Evolutionary conservation across 1,284 basidiomycete genomes (phyloP).

Genomic region (Marasmius tenuissimus): DNA sequence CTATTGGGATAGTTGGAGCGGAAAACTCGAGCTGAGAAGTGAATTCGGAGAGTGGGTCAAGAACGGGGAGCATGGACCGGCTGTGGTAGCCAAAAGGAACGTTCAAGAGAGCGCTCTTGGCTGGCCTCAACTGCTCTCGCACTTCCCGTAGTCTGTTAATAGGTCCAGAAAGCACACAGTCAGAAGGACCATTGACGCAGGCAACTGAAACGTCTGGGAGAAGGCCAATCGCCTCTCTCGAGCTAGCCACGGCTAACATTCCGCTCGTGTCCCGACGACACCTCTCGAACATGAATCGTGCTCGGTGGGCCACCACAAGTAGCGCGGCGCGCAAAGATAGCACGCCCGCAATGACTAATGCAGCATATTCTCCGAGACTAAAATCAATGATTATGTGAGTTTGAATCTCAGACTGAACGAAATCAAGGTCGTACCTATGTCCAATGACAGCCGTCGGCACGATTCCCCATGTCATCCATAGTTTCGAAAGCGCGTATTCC

Average conservation of each 20-base stretch:
- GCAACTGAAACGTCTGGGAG: constrained; percentile 45
- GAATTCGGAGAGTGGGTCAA: constrained; percentile 43
- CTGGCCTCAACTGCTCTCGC: constrained; percentile 27
- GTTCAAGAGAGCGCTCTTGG: constrained; percentile 42
- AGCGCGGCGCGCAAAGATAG: constrained; percentile 55
- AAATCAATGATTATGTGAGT: constrained; percentile 4
- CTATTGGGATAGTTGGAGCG: constrained; percentile 52
- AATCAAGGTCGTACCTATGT: constrained; percentile 51
- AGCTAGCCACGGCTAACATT: constrained; percentile 57
- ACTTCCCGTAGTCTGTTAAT: constrained; percentile 40
- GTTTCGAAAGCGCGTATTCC: constrained; percentile 54
- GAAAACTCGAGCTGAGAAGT: constrained; percentile 34
- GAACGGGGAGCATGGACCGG: constrained; percentile 54
- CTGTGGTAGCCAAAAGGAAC: constrained; percentile 69
- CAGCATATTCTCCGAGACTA: constrained; percentile 72
- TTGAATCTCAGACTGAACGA: constrained; percentile 4
- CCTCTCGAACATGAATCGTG: constrained; percentile 48
- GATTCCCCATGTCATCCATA: constrained; percentile 70
- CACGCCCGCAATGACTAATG: constrained; percentile 56
- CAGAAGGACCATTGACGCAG: constrained; percentile 59
- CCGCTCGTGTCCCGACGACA: constrained; percentile 47
- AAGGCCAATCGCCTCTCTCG: constrained; percentile 31
- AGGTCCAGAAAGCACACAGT: constrained; percentile 59
- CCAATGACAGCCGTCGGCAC: constrained; percentile 56
- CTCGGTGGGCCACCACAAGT: constrained; percentile 55